Evolutionary conservation across 257 asterid species (phyloP), one percentile per base, ranked within the genome.

Genomic region (Verbena officinalis): DNA sequence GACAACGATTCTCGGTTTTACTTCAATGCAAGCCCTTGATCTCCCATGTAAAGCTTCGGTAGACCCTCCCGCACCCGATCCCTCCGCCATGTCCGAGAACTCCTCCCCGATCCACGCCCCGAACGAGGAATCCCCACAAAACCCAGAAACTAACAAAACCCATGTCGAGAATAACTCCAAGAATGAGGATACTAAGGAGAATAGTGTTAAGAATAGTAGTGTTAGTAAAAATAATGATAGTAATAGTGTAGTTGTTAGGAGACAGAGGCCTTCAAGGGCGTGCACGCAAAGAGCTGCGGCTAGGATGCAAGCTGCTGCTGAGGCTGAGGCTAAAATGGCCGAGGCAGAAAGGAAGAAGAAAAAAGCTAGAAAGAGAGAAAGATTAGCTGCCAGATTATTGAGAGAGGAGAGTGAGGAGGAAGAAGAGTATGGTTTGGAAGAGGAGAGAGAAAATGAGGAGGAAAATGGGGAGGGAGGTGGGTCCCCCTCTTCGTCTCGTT

Each of bases 181-280:
- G 45, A 72, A 52, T 51, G 77, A 63, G 64, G 44, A 20, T 50
- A 50, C 15, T 43, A 55, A 67, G 62, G 77, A 75, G 52, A 77
- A 64, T 62, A 64, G 62, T 55, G 75, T n/a, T 66, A 73, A 40
- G 69, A 77, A 55, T 19, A 59, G 30, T 16, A 73, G 58, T 64
- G 59, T 51, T 21, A 74, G 66, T 63, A 75, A 62, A 15, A 70
- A 63, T 55, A 78, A 65, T 71, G 77, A 67, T 59, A 75, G 59
- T 72, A 73, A 27, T 67, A 81, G 69, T 69, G 73, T 57, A 50
- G 66, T 83, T 16, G 81, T 73, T 10, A 79, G 85, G 81, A 76
- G 97, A 69, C 91, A 88, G 83, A 83, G 99, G 81, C 99, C 95
- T 9, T 82, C 99, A 4, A 83, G 99, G 89, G 99, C 97, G 38